Percentiles rank a stretch among this genome's conserved stretches.
Evolutionary conservation across 192 early-diverging fungal species (phyloP).

Genomic region (Mortierella alpina): DNA sequence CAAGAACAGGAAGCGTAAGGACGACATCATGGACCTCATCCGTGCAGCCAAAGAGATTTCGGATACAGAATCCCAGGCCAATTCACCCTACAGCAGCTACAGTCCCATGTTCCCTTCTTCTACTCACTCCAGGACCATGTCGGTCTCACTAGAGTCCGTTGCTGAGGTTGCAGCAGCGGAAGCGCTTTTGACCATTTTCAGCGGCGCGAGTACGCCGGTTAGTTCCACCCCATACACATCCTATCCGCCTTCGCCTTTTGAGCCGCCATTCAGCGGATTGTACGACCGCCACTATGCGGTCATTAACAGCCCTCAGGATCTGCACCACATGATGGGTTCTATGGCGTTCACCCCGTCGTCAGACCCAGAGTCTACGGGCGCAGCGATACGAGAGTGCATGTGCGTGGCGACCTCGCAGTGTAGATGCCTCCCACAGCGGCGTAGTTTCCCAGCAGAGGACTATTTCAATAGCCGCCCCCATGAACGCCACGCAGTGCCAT

Average conservation of each 20-base stretch:
- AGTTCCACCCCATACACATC: slow-evolving; percentile 38
- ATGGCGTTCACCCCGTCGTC: slow-evolving; percentile 18
- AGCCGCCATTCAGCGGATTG: slow-evolving; percentile 6
- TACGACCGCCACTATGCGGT: slow-evolving; percentile 17
- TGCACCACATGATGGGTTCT: slow-evolving; percentile 11
- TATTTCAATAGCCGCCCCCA: slow-evolving; percentile 30
- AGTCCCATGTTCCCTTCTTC: slow-evolving; percentile 23
- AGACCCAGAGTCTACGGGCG: slow-evolving; percentile 3
- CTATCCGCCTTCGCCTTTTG: slow-evolving; percentile 42
- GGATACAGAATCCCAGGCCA: slow-evolving; percentile 24
- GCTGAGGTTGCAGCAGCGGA: slow-evolving; percentile 52
- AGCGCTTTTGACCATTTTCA: slow-evolving; percentile 43
- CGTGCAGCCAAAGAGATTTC: slow-evolving; percentile 48
- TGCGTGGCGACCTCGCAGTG: neutral
- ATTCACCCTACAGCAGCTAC: slow-evolving; percentile 30
- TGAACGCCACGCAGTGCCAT: slow-evolving; percentile 11
- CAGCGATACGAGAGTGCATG: neutral
- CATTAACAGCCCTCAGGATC: slow-evolving; percentile 21
- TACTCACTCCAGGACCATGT: slow-evolving; percentile 26
- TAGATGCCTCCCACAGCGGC: neutral
- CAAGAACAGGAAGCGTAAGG: slow-evolving; percentile 22
- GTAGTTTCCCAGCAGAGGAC: slow-evolving; percentile 8
- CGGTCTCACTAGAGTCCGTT: slow-evolving; percentile 34
- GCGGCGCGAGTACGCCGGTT: slow-evolving; percentile 28
- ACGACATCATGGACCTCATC: slow-evolving; percentile 45